phyloP scores from a whole-genome alignment of 2,329 filamentous ascomycete genomes.

The Scolecobasidium constrictum region DNA sequence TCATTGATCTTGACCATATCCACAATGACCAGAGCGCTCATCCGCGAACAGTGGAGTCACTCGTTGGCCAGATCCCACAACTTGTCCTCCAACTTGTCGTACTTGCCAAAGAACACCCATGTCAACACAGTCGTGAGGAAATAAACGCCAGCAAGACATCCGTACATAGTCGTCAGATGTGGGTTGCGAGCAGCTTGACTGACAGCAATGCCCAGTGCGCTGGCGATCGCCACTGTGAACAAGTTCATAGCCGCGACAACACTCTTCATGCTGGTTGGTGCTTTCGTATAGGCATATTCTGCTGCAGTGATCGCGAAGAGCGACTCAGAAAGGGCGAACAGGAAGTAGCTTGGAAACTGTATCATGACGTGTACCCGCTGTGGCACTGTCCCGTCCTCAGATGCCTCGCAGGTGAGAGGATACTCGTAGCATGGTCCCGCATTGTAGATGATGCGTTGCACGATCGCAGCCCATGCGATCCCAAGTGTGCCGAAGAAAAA shows the following conservation, averaged over 20 bases:
- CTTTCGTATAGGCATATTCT: slow-evolving; percentile 33
- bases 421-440: slow-evolving; percentile 32
- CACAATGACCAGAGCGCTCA: too few relatives aligned
- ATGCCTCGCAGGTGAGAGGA: slow-evolving; percentile 26
- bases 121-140: not conserved
- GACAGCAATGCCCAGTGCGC: slow-evolving; percentile 20
- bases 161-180: not conserved
- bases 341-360: slow-evolving; percentile 28
- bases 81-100: not conserved
- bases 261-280: slow-evolving; percentile 31
- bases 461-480: slow-evolving; percentile 26
- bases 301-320: slow-evolving; percentile 24
- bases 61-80: not conserved
- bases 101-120: not conserved
- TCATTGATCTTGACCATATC: too few relatives aligned
- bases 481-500: slow-evolving; percentile 38
- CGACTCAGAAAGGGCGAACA: slow-evolving; percentile 20
- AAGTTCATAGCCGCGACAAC: slow-evolving; percentile 32
- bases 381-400: slow-evolving; percentile 24
- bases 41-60: too few relatives aligned
- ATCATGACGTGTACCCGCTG: slow-evolving; percentile 28
- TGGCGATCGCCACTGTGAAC: slow-evolving; percentile 28
- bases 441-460: slow-evolving; percentile 37
- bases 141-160: not conserved
- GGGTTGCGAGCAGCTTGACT: not conserved